These are phyloP conservation scores for Cinnamomum micranthum DNA, from an alignment of 164 flowering plant species.

Conservation along the genomic window DNA sequence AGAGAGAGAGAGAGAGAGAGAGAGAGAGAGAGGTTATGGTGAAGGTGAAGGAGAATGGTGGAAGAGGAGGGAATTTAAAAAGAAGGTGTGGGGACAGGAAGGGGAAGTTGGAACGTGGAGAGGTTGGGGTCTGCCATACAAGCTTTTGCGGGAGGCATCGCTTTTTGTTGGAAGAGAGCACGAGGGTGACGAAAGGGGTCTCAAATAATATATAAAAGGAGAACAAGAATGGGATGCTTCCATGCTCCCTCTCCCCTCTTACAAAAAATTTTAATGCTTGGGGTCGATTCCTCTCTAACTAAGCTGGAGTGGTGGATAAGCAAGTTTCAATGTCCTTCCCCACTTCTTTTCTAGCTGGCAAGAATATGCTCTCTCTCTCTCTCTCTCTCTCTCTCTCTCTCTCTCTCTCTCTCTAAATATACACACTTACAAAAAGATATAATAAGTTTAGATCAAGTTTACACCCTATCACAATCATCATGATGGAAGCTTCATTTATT, in stretches of 20 bases:
- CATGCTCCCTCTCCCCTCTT: conserved; percentile 20
- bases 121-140: conserved; percentile 41
- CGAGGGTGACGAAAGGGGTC: conserved; percentile 21
- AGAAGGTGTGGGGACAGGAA: conserved; percentile 29
- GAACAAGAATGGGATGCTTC: conserved; percentile 13
- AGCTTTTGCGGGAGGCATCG: conserved; percentile 21
- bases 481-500: no score
- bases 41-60: conserved; percentile 4
- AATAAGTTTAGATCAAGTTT: no score
- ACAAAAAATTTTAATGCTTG: conserved; percentile 23
- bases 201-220: not conserved
- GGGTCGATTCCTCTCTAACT: conserved; percentile 15
- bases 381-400: no score
- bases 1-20: not conserved
- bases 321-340: conserved; percentile 30
- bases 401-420: not conserved
- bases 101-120: conserved; percentile 43
- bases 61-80: conserved; percentile 7
- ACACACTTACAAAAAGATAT: no score
- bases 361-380: conserved; percentile 14
- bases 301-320: conserved; percentile 41
- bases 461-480: no score
- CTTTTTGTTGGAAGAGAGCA: not conserved
- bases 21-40: not conserved
- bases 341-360: conserved; percentile 33